Conservation (phyloP, 75 land plant species). For the Pinus albicaulis region DNA sequence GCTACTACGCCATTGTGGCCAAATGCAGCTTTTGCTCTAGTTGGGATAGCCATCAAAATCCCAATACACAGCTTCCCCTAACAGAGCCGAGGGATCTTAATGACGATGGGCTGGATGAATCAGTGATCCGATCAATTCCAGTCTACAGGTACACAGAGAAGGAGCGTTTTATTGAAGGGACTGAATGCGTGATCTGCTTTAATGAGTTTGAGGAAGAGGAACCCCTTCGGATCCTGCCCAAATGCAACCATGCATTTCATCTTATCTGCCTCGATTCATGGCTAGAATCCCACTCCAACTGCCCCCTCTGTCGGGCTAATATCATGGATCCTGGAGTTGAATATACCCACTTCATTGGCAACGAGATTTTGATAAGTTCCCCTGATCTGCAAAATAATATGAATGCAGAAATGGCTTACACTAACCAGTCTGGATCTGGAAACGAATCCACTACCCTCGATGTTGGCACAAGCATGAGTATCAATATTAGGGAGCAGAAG, state of each 20-base stretch:
- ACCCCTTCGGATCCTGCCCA: conserved; percentile 16
- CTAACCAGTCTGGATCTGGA: not conserved
- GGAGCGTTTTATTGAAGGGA: not conserved
- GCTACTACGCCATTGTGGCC: conserved; percentile 62
- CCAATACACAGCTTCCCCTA: not conserved
- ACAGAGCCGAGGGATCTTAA: not conserved
- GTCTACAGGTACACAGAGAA: not conserved
- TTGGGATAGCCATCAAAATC: conserved; percentile 5
- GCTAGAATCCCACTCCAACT: conserved; percentile 16
- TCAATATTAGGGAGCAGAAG: not conserved
- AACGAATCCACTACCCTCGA: not conserved
- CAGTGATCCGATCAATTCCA: conserved; percentile 14
- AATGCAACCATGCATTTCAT: conserved; percentile 30
- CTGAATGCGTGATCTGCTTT: conserved; percentile 22
- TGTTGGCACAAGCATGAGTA: not conserved
- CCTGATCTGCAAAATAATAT: not conserved
- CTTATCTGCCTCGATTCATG: conserved; percentile 23
- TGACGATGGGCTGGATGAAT: conserved; percentile 16
- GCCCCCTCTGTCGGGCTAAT: conserved; percentile 23
- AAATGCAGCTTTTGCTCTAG: conserved; percentile 52
- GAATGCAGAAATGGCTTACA: not conserved
- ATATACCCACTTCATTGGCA: not conserved
- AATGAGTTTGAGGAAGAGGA: conserved; percentile 21
- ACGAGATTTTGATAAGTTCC: not conserved
- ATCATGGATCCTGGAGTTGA: not conserved